Evolutionary conservation across 2,329 filamentous ascomycete species (phyloP).

Genomic region (Helotiales sp.): DNA sequence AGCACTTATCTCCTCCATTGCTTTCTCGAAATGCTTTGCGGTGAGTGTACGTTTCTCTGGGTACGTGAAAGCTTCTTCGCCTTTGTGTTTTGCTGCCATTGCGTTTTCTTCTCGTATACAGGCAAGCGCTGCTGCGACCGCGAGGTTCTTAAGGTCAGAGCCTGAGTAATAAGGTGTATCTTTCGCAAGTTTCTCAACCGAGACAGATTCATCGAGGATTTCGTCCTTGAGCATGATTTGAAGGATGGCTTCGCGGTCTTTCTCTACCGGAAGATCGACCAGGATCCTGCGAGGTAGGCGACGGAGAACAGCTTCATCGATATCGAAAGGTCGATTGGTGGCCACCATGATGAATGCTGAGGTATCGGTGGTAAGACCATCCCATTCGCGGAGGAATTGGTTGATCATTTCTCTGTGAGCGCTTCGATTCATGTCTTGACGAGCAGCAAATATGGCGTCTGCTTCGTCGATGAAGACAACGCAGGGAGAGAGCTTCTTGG

Average conservation of each 20-base stretch:
- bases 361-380: conserved; percentile 72
- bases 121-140: conserved; percentile 75
- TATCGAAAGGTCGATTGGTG: conserved; percentile 91
- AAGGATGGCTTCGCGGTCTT: conserved; percentile 68
- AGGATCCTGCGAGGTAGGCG: conserved; percentile 71
- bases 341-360: conserved; percentile 98
- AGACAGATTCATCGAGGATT: conserved; percentile 58
- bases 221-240: conserved; percentile 72
- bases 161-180: conserved; percentile 78
- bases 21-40: conserved; percentile 77
- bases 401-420: conserved; percentile 86
- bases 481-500: conserved; percentile 86
- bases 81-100: conserved; percentile 37
- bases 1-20: conserved; percentile 84
- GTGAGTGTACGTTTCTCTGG: conserved; percentile 68
- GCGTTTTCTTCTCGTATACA: conserved; percentile 74
- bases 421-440: conserved; percentile 61
- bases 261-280: conserved; percentile 68
- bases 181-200: conserved; percentile 61
- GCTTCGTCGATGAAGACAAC: conserved; percentile 98
- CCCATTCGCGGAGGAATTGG: conserved; percentile 96
- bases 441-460: conserved; percentile 83
- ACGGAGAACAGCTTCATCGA: conserved; percentile 85
- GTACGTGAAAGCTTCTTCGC: conserved; percentile 49
- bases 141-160: conserved; percentile 80